Evolutionary conservation across 257 asterid genomes (phyloP), one percentile per base, ranked within the genome.

Genomic region (Dorcoceras hygrometricum): DNA sequence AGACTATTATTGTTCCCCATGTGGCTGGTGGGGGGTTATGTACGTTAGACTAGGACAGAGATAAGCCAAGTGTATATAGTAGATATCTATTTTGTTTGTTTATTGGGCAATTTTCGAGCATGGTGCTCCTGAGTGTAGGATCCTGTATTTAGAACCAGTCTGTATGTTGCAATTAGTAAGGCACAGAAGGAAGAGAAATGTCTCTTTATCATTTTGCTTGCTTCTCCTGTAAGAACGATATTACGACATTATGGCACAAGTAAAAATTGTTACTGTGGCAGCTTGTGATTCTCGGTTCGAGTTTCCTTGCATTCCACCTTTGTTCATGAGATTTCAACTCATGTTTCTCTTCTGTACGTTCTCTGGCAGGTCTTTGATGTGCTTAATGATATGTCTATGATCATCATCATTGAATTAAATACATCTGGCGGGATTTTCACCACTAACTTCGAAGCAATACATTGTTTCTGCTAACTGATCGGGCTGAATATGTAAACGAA

Each of bases 11-110:
- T 62, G 6, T 62, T 32, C 31, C 46, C 31, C 18, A 4, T 9
- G 18, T 48, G 2, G 24, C 26, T 36, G 55, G 10, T 6, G 67
- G 20, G 8, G 67, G 48, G 36, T 36, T 6, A 23, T 20, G 16
- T 12, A 22, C 27, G 55, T 62, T 48, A 32, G 54, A 62, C 20
- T 62, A 22, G 67, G 23, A 34, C 20, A 36, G 54, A 62, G 29
- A 32, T 5, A 12, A 16, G 20, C 20, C 1, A 5, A 32, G 9
- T 22, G 54, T 32, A n/a, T 34, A 59, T 11, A 59, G 20, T 11
- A 59, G 20, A 36, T 28, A 28, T 59, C 39, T 18, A 19, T 60
- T 60, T 4, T 60, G 26, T 29, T 20, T 4, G 16, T 1, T 10
- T n/a, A n/a, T n/a, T 4, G 23, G 18, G 39, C 12, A 8, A 28